Evolutionary conservation across 208 protist species (phyloP), one percentile per base, ranked within the genome.

Genomic region (Herpetomonas samuelpessoai): DNA sequence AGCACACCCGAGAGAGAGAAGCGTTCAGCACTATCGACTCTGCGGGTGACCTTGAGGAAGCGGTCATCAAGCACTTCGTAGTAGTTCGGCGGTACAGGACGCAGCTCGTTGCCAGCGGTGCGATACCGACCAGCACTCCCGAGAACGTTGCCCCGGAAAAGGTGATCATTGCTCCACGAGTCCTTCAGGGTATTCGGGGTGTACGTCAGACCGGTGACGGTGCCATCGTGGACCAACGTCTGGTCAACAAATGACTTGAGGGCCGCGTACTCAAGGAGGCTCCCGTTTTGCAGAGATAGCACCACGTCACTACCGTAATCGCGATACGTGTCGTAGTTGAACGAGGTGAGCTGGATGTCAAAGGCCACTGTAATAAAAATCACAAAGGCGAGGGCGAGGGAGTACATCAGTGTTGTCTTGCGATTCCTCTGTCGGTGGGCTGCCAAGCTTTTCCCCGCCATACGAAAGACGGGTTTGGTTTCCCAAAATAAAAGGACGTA

Each of bases 361-460:
- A 95, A 93, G 3, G 75, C 65, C 9, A 98, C 88, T 19, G 86
- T 84, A 56, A 97, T 82, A 79, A 97, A 98, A 41, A 98, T 81
- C 47, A 98, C 80, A 59, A 98, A 98, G 29, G 78, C 82, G 12
- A 99, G 65, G 9, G 86, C 79, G 0, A 98, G 59, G 0, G 97
- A 65, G 68, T 98, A 99, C 88, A 98, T 98, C 16, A 98, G 68
- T 3, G 97, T 92, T 3, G 97, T 98, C 76, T 98, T 98, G 21
- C 92, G 80, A 65, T 99, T 99, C 48, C 96, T 66, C 29, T 49
- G 18, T 31, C 90, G 84, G 50, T 98, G 97, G 31, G 96, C 78
- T 2, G 85, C 64, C 10, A 98, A 61, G 69, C 95, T 98, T 66
- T 98, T 98, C 7, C 79, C 26, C 18, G 98, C 74, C 9, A 97